These are phyloP conservation scores for Triticum timopheevii DNA, from an alignment of 176 grass and related monocot species.

Conservation along the genomic window DNA sequence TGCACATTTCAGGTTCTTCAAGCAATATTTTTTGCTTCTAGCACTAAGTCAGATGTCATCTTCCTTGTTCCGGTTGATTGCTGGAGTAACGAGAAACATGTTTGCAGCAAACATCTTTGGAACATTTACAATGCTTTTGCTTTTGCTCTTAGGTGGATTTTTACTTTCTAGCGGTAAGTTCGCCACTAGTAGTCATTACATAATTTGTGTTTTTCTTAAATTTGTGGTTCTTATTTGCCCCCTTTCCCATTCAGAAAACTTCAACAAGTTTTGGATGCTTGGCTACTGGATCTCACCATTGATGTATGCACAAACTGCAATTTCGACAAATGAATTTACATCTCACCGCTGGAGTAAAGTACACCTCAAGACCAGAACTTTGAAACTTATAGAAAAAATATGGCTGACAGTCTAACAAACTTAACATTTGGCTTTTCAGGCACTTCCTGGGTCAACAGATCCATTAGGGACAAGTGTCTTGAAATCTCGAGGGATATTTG, in stretches of 20 bases:
- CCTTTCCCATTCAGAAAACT: constrained; percentile 33
- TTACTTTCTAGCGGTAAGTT: constrained; percentile 56
- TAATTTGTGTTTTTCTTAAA: background rate
- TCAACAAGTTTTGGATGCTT: constrained; percentile 60
- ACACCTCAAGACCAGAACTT: background rate
- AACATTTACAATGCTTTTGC: constrained; percentile 33
- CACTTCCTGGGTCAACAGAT: constrained; percentile 32
- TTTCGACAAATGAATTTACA: constrained; percentile 54
- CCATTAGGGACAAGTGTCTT: constrained; percentile 45
- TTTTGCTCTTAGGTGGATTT: constrained; percentile 56
- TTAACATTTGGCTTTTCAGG: constrained; percentile 23
- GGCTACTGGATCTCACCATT: constrained; percentile 64
- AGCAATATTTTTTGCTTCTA: constrained; percentile 47
- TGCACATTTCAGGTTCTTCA: constrained; percentile 48
- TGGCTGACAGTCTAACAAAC: background rate
- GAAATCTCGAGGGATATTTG: constrained; percentile 46
- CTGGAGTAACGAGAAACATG: constrained; percentile 46
- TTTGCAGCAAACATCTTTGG: constrained; percentile 47
- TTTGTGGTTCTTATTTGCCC: background rate
- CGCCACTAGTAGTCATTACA: background rate
- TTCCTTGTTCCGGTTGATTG: constrained; percentile 54
- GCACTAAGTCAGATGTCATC: constrained; percentile 58
- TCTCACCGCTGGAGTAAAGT: constrained; percentile 55
- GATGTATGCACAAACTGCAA: constrained; percentile 59
- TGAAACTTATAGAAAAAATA: background rate